Evolutionary conservation across 2,329 filamentous ascomycete genomes (phyloP), one percentile per base, ranked within the genome.

Genomic region (Pseudogymnoascus sp.): DNA sequence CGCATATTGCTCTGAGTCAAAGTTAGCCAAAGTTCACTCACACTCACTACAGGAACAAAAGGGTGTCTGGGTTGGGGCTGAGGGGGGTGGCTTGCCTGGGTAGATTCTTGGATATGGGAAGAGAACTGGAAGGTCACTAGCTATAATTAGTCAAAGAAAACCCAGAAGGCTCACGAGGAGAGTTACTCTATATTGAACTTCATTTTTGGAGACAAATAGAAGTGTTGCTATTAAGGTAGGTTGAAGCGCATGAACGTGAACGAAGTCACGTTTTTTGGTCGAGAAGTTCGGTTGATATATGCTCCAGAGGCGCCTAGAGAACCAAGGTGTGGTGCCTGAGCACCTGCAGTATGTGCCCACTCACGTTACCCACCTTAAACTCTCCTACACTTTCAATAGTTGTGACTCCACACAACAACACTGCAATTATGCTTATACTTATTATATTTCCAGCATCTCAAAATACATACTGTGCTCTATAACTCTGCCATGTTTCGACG

Each of bases 61-160:
- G 16, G n/a, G 33, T 56, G 19, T 56, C 8, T 31, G 14, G n/a
- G 16, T 47, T 16, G 26, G 40, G 16, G 38, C 47, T 29, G 38
- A 19, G 50, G 33, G 37, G 65, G 64, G n/a, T 56, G 44, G 44
- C 67, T 65, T 68, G 74, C 74, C 80, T 67, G 88, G 85, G 74
- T 90, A 90, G 70, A 90, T 88, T 70, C 86, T 81, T 66, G 87
- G 86, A 74, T 90, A 90, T n/a, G 87, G 87, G 73, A 89, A 90
- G 64, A 90, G 82, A 67, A 90, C 82, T 38, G 85, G 85, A 47
- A 90, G 80, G 72, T 87, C 85, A 76, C 84, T 86, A 69, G 4
- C 3, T 61, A 47, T 19, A n/a, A 61, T 66, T 60, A 68, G 71
- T 65, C 68, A 66, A 65, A 13, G 56, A 19, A 50, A 37, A 38